These are phyloP conservation scores for Moelleriella libera DNA, from an alignment of 2,329 filamentous ascomycete species.

Conservation along the genomic window DNA sequence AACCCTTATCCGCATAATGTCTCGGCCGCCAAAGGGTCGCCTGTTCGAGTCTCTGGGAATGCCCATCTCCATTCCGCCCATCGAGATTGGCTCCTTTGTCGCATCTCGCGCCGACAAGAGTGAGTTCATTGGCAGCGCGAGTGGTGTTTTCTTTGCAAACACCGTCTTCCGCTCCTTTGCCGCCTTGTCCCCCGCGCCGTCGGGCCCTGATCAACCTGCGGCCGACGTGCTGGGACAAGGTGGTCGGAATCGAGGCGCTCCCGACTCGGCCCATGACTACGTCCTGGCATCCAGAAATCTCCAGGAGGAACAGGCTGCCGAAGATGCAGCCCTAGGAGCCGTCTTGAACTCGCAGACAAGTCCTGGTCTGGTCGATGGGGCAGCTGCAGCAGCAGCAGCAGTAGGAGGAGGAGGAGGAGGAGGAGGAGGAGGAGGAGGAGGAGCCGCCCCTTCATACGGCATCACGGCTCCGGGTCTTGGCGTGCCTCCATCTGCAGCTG, in stretches of 20 bases:
- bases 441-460: background rate
- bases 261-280: slow-evolving; percentile 8
- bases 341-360: background rate
- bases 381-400: background rate
- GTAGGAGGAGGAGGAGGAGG: too few species aligned
- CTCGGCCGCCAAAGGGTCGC: background rate
- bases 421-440: too few species aligned
- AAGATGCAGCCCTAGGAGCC: background rate
- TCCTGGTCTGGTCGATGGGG: background rate
- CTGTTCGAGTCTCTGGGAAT: background rate
- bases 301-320: background rate
- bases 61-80: background rate
- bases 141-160: slow-evolving; percentile 38
- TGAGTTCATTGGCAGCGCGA: slow-evolving; percentile 36
- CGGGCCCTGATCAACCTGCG: background rate
- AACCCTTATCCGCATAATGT: background rate
- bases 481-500: slow-evolving; percentile 11
- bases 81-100: background rate
- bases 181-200: slow-evolving; percentile 8
- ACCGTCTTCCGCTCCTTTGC: slow-evolving; percentile 37
- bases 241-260: slow-evolving; percentile 1
- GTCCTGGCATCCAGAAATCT: slow-evolving; percentile 6
- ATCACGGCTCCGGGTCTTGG: slow-evolving; percentile 9
- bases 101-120: slow-evolving; percentile 12
- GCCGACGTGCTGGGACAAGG: background rate